Percentiles rank a stretch among this genome's conserved stretches.
Evolutionary conservation across 495 filamentous ascomycete genomes (phyloP).

Genomic region (Parmelia sp.): DNA sequence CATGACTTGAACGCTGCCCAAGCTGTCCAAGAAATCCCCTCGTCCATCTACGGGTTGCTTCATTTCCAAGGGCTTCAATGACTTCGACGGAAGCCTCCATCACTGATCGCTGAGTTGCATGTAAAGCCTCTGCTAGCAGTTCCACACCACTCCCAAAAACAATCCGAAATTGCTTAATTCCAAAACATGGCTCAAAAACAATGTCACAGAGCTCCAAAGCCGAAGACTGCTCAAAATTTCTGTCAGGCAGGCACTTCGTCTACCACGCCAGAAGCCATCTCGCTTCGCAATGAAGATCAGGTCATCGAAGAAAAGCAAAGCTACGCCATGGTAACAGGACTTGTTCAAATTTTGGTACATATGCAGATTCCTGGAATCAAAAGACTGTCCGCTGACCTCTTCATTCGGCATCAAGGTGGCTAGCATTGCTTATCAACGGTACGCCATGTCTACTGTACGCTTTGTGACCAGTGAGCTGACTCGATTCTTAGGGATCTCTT

Average conservation of each 20-base stretch:
- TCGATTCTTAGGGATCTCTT: conserved; percentile 30
- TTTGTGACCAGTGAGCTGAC: conserved; percentile 26
- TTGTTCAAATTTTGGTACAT: conserved; percentile 1
- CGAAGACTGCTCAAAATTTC: not conserved
- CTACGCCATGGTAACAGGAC: conserved; percentile 6
- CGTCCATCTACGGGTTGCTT: not conserved
- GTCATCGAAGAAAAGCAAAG: conserved; percentile 2
- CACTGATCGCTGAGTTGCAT: not conserved
- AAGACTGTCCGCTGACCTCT: not conserved
- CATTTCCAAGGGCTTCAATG: not conserved
- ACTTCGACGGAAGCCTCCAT: not conserved
- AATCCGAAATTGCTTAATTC: not conserved
- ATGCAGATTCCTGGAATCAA: not conserved
- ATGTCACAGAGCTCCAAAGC: not conserved
- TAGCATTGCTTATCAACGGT: conserved; percentile 4
- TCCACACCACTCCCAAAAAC: not conserved
- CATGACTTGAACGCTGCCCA: not conserved
- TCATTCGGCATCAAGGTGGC: conserved; percentile 8
- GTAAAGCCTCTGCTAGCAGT: not conserved
- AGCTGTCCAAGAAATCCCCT: too few species aligned
- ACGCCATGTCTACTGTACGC: not conserved
- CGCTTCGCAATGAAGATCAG: not conserved
- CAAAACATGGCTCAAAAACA: not conserved
- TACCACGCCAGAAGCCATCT: not conserved
- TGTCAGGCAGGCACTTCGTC: not conserved